Evolutionary conservation across 257 asterid species (phyloP).

Genomic region (Rubia yunnanensis): DNA sequence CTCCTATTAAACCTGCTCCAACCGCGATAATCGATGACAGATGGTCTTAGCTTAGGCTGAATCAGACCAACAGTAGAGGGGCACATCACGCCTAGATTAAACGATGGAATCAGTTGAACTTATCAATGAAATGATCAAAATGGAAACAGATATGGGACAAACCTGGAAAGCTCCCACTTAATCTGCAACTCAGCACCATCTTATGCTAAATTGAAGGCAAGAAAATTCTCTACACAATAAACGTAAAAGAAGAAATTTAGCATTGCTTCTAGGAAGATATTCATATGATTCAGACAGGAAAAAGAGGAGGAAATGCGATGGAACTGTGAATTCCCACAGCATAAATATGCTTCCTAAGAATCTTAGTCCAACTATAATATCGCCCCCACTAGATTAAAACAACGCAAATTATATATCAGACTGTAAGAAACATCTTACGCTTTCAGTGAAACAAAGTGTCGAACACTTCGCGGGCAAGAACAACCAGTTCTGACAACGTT

Average conservation of each 20-base stretch:
- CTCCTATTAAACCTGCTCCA: slow-evolving; percentile 18
- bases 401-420: background rate
- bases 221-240: background rate
- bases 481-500: background rate
- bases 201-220: background rate
- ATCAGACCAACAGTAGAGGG: slow-evolving; percentile 18
- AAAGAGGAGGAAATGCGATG: background rate
- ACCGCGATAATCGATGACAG: slow-evolving; percentile 12
- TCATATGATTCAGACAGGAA: too few relatives aligned
- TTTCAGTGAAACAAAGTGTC: background rate
- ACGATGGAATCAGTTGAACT: background rate
- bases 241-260: background rate
- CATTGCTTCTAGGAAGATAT: background rate
- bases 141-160: background rate
- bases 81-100: slow-evolving; percentile 23
- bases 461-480: background rate
- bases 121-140: background rate
- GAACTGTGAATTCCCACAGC: too few relatives aligned
- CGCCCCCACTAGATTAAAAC: background rate
- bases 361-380: background rate
- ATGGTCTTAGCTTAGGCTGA: slow-evolving; percentile 18
- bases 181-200: slow-evolving; percentile 12
- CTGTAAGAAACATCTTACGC: background rate
- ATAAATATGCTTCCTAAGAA: too few relatives aligned
- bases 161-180: slow-evolving; percentile 3